Evolutionary conservation across 169 alveolate species (phyloP).

Genomic region (Pseudocohnilembus persalinus): DNA sequence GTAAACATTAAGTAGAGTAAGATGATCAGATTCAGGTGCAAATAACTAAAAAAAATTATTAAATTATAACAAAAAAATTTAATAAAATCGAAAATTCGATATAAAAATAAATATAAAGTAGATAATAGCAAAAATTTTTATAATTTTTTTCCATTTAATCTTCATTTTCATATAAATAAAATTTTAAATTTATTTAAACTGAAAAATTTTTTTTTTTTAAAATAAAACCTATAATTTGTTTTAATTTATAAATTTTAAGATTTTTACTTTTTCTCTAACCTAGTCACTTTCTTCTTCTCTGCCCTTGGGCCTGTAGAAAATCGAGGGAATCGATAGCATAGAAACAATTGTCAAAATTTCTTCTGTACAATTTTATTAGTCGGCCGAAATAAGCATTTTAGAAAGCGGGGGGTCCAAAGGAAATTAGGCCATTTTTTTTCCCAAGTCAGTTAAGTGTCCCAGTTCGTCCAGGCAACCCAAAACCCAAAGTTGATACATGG

Average conservation of each 20-base stretch:
- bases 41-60: constrained; percentile 58
- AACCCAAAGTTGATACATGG: constrained; percentile 98
- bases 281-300: constrained; percentile 96
- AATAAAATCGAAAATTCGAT: neutral
- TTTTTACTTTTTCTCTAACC: constrained; percentile 94
- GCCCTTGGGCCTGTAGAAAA: constrained; percentile 98
- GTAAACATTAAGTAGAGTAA: constrained; percentile 97
- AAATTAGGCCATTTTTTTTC: constrained; percentile 97
- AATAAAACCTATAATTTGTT: no score
- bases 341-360: constrained; percentile 97
- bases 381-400: constrained; percentile 95
- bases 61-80: no score
- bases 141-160: no score
- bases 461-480: constrained; percentile 75
- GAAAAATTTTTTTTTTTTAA: no score
- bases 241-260: no score
- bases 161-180: no score
- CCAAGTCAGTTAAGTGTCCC: constrained; percentile 90
- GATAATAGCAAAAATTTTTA: no score
- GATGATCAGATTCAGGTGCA: constrained; percentile 99
- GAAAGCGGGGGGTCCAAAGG: constrained; percentile 99
- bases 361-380: constrained; percentile 89
- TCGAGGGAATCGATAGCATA: constrained; percentile 97
- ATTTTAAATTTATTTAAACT: no score
- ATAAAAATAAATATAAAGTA: no score